Base-by-base conservation (phyloP, 306 rosid genomes). In the Calophaca sinica region DNA sequence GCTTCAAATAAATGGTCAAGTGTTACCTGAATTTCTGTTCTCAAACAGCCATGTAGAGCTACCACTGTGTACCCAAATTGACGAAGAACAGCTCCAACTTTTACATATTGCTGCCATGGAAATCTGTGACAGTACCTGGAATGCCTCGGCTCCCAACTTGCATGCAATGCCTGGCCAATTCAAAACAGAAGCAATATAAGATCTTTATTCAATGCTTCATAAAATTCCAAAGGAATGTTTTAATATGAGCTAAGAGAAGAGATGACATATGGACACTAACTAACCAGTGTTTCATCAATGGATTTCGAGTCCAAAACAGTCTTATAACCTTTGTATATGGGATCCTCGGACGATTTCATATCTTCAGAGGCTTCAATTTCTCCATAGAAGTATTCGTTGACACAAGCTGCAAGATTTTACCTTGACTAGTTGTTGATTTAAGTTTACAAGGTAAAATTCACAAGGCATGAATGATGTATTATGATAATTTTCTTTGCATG, bases 81-180 rank as follows among this genome's bases (percentile, higher is more conserved):
- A 46, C 97, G 98, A 77, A 94, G 91, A 86, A 91, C 96, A 33
- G 82, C 86, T 69, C 97, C 98, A 4, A 94, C 81, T 85, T 92
- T 91, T 31, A 94, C 96, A 58, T 94, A 94, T 55, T 81, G 98
- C 84, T 94, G 97, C 85, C 96, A 91, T 70, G 98, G 98, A 72
- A 88, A 81, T 67, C 72, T 87, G 62, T 88, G 81, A 64, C 97
- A 94, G 62, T 93, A 88, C 66, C 89, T 83, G 1, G 96, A 86
- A 77, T 94, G 98, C 79, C 98, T 91, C 6, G 98, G 97, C 79
- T 94, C 98, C 98, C 97, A 94, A 78, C 97, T 94, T 82, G 98
- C 96, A 76, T 91, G 83, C 29, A 88, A 75, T 55, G 98, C 98
- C 98, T 94, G 72, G 45, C 35, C 83, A 77, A 53, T 73, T 71